A percentile compares a stretch with the other conserved stretches of the same genome.
phyloP scores from a whole-genome alignment of 2,329 filamentous ascomycete species.

The Knoxdaviesia capensis region DNA sequence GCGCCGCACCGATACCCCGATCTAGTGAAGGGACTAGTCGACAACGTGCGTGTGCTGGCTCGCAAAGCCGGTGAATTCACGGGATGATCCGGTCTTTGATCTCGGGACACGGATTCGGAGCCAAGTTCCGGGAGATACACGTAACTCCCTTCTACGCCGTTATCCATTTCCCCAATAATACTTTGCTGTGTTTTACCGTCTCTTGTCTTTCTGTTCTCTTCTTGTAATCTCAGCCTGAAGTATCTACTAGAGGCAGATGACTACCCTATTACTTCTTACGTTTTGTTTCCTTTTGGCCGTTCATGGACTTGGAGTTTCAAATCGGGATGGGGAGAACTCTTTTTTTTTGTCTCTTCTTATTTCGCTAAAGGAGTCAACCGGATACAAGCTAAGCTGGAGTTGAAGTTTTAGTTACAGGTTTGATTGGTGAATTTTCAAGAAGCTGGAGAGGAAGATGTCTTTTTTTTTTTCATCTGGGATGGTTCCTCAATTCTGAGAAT shows the following conservation, averaged over 20 bases:
- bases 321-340: background rate
- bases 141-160: background rate
- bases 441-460: background rate
- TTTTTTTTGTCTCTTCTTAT: background rate
- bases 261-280: background rate
- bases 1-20: conserved; percentile 41
- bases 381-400: too few species aligned
- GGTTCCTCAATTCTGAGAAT: background rate
- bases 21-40: conserved; percentile 52
- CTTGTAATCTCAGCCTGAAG: background rate
- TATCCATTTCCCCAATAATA: background rate
- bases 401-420: too few species aligned
- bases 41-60: conserved; percentile 47
- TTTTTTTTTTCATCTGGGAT: background rate
- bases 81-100: background rate
- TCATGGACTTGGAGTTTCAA: background rate
- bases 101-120: background rate
- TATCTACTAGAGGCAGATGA: too few species aligned
- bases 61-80: conserved; percentile 17
- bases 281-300: background rate
- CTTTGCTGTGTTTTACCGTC: background rate
- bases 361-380: background rate
- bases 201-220: background rate
- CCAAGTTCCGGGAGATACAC: too few species aligned
- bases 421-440: too few species aligned